These are phyloP conservation scores for Nicotiana paniculata DNA, from an alignment of 257 asterid species.

Conservation along the genomic window DNA sequence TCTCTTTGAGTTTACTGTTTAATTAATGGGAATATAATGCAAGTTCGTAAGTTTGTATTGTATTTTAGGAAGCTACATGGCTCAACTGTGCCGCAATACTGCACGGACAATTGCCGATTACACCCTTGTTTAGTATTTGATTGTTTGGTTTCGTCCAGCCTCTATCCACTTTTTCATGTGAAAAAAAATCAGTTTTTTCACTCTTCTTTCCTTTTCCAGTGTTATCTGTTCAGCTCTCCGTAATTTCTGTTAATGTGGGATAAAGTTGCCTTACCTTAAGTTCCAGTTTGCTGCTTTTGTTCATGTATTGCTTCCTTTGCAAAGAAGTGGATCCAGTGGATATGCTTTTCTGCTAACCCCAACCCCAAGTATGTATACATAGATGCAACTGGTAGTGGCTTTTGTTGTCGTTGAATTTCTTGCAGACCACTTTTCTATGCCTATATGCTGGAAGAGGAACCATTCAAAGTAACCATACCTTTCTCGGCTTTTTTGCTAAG, in stretches of 20 bases:
- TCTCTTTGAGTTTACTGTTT: constrained; percentile 1
- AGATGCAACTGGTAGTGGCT: neutral
- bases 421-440: neutral
- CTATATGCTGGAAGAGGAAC: neutral
- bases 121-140: neutral
- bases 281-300: neutral
- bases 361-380: neutral
- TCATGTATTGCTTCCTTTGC: neutral
- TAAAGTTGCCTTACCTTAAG: neutral
- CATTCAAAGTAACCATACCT: neutral
- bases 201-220: neutral
- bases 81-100: neutral
- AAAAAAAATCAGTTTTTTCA: neutral
- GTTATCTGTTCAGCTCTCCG: neutral
- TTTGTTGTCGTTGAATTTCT: neutral
- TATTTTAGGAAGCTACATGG: neutral
- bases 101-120: neutral
- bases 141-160: neutral
- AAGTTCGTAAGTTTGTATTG: neutral
- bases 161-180: neutral
- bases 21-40: neutral
- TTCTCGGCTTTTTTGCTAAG: neutral
- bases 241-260: neutral
- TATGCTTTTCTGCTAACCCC: neutral
- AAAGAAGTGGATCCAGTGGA: neutral